Percentiles rank a stretch among this genome's conserved stretches.
phyloP scores from a whole-genome alignment of 768 basidiomycete genomes.

The Coprinellus micaceus region DNA sequence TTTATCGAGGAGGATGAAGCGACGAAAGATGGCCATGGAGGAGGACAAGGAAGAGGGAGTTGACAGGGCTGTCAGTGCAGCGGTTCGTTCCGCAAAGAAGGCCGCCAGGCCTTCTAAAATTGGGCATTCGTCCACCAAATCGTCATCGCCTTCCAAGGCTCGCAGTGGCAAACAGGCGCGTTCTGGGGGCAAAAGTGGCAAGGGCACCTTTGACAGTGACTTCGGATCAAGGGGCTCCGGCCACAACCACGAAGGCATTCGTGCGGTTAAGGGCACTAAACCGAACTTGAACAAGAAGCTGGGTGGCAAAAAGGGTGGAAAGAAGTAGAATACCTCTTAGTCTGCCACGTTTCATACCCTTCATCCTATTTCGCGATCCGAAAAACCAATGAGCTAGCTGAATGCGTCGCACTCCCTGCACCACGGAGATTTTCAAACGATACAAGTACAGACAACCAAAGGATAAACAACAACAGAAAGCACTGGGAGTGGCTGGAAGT shows the following conservation, averaged over 20 bases:
- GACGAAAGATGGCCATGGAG: constrained; percentile 83
- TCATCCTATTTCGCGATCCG: background rate
- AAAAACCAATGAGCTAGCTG: background rate
- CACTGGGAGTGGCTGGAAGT: no score
- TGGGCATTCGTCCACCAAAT: constrained; percentile 41
- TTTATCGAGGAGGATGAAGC: constrained; percentile 81
- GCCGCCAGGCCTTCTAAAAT: constrained; percentile 71
- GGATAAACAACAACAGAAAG: background rate
- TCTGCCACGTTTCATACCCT: background rate
- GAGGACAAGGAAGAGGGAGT: constrained; percentile 66
- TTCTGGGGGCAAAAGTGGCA: constrained; percentile 25
- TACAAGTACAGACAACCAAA: background rate
- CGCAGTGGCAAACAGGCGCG: constrained; percentile 28
- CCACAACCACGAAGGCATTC: constrained; percentile 5
- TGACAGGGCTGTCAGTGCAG: constrained; percentile 54
- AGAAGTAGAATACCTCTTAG: background rate
- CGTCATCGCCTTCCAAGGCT: constrained; percentile 20
- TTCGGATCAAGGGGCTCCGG: background rate
- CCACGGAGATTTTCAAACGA: background rate
- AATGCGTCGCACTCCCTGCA: background rate
- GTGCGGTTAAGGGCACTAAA: constrained; percentile 2
- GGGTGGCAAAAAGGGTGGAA: background rate
- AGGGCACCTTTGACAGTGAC: constrained; percentile 56
- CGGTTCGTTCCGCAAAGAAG: constrained; percentile 88
- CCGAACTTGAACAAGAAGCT: constrained; percentile 4